Evolutionary conservation across 352 stramenopile species (phyloP), one percentile per base, ranked within the genome.

Genomic region (Globisporangium camurandrum): DNA sequence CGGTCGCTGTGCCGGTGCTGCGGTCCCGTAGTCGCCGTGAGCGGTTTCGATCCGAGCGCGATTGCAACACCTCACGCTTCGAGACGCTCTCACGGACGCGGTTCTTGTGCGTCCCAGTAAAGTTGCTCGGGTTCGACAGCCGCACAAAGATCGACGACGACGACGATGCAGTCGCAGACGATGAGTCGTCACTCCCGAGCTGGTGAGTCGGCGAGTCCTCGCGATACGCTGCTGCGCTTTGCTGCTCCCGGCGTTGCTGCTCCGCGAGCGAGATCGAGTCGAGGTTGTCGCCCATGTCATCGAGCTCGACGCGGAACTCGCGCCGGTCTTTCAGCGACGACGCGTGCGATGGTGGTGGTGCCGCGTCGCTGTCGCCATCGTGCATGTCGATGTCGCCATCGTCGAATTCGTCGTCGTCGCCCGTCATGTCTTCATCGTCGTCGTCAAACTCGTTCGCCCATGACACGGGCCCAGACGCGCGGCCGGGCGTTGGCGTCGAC

Each of bases 21-120:
- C 82, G 80, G 46, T 89, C 77, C 42, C 84, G 80, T 19, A 88
- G 56, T 40, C 83, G 76, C 9, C 83, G 71, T 12, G 74, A 75
- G 4, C 83, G 80, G 52, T 89, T 82, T 17, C 75, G 75, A 47
- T 93, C 78, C 2, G 70, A 76, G 11, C 77, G 75, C 43, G 65
- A 81, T 46, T 93, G 82, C 9, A 93, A 36, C 42, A 92, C 64
- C 49, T 93, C 83, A 33, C 83, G 75, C 62, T 93, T 93, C 7
- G 70, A 72, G 34, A 73, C 76, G 65, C 77, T 91, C 47, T 93
- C 83, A 31, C 71, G 62, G 30, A 87, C 73, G 4, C 84, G 80
- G 42, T 91, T 89, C 61, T 91, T 91, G 71, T 94, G 84, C 51
- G 91, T 94, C 17, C 84, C 84, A 19, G 84, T 94, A 33, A 94